phyloP scores from a whole-genome alignment of 2,329 filamentous ascomycete genomes.

The Stylonectria norvegica region DNA sequence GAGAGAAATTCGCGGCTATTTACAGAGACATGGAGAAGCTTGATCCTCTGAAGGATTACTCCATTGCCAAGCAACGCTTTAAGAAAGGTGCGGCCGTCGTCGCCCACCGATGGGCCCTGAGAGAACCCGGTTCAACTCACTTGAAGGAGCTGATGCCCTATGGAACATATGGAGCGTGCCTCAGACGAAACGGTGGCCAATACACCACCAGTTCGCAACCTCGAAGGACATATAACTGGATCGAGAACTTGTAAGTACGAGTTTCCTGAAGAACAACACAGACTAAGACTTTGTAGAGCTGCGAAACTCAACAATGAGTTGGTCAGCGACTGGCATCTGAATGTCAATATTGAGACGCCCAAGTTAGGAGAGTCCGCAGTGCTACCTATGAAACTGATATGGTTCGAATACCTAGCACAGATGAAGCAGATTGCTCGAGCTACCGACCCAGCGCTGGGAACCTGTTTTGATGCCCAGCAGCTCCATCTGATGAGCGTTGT shows the following conservation, averaged over 20 bases:
- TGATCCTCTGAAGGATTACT: background rate
- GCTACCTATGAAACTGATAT: no score
- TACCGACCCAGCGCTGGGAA: background rate
- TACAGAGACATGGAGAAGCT: background rate
- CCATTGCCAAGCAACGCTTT: background rate
- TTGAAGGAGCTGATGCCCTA: background rate
- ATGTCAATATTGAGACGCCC: conserved; percentile 3
- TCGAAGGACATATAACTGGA: conserved; percentile 5
- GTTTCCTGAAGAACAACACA: background rate
- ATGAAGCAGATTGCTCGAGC: background rate
- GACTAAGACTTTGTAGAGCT: background rate
- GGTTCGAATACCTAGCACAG: conserved; percentile 2
- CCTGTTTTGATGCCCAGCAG: background rate
- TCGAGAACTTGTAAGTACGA: conserved; percentile 10
- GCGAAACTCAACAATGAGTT: background rate
- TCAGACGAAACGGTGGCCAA: background rate
- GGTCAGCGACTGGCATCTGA: conserved; percentile 2
- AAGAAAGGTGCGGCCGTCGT: background rate
- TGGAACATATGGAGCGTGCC: conserved; percentile 2
- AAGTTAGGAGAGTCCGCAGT: conserved; percentile 1
- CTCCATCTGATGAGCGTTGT: background rate
- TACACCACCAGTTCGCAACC: background rate
- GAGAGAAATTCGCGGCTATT: background rate
- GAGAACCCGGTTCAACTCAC: background rate
- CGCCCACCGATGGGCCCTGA: background rate